A percentile compares a stretch with the other conserved stretches of the same genome.
Evolutionary conservation across 192 early-diverging fungal species (phyloP).

Genomic region (Bifiguratus adelaidae): DNA sequence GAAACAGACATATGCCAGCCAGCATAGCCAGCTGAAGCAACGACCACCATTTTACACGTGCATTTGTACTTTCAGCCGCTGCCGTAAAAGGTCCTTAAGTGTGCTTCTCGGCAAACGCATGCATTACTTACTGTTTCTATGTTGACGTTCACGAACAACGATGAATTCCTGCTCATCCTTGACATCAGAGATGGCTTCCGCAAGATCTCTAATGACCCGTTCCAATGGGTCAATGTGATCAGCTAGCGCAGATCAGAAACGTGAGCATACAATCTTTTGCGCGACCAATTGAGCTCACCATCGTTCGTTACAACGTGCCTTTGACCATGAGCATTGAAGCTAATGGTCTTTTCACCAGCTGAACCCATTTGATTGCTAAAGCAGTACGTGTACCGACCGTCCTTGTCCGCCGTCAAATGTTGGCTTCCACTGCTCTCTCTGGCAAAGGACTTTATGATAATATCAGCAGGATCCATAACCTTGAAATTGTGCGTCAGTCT

Average conservation of each 20-base stretch:
- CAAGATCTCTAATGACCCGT: conserved; percentile 48
- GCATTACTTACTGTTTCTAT: conserved; percentile 50
- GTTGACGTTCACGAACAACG: conserved; percentile 41
- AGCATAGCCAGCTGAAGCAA: conserved; percentile 47
- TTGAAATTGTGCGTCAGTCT: conserved; percentile 8
- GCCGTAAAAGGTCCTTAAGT: no score
- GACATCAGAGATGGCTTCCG: conserved; percentile 43
- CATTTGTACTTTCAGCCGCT: conserved; percentile 72
- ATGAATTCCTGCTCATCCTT: conserved; percentile 64
- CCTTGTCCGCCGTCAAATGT: conserved; percentile 23
- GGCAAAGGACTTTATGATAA: conserved; percentile 15
- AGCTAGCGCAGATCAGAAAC: no score
- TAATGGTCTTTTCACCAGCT: conserved; percentile 40
- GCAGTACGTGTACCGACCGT: conserved; percentile 59
- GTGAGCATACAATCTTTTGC: no score
- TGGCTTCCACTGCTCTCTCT: conserved; percentile 26
- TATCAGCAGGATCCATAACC: conserved; percentile 31
- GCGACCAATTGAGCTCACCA: no score
- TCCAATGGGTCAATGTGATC: conserved; percentile 48
- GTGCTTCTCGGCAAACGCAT: no score
- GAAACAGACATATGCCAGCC: conserved; percentile 51
- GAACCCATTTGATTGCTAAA: conserved; percentile 61
- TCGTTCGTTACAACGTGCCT: conserved; percentile 17
- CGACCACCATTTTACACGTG: conserved; percentile 72
- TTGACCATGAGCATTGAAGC: conserved; percentile 41